Percentiles rank a stretch among this genome's conserved stretches.
phyloP scores from a whole-genome alignment of 805 yeast species.

The Candida tallmaniae region DNA sequence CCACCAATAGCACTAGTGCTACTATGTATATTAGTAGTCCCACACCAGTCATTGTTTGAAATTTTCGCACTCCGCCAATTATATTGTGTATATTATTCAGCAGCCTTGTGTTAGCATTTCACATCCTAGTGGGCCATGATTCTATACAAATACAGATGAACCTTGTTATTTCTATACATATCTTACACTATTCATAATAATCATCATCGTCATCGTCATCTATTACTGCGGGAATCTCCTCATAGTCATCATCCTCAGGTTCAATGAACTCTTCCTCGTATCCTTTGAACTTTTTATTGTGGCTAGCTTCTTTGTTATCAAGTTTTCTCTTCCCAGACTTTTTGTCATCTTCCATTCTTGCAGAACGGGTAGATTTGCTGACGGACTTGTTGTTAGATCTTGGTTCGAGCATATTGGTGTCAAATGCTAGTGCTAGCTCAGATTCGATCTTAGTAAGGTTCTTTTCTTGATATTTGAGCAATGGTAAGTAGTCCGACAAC shows the following conservation, averaged over 20 bases:
- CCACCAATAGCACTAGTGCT: too few relatives aligned
- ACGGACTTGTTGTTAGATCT: neutral
- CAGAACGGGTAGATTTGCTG: too few relatives aligned
- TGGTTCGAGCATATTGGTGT: neutral
- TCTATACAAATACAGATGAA: too few relatives aligned
- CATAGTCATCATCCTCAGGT: slow-evolving; percentile 19
- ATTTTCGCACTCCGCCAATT: too few relatives aligned
- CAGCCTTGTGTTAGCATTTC: too few relatives aligned
- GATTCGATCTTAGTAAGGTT: slow-evolving; percentile 1
- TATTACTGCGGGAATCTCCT: slow-evolving; percentile 8
- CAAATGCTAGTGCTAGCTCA: neutral
- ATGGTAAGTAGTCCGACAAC: slow-evolving; percentile 22
- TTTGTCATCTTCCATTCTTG: slow-evolving; percentile 9
- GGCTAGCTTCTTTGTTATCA: slow-evolving; percentile 16
- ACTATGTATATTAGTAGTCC: too few relatives aligned
- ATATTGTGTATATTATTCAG: too few relatives aligned
- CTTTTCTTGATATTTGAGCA: slow-evolving; percentile 23
- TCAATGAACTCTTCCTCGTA: slow-evolving; percentile 14
- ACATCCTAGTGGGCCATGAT: too few relatives aligned
- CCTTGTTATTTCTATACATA: too few relatives aligned
- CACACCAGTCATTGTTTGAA: too few relatives aligned
- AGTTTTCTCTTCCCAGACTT: slow-evolving; percentile 15
- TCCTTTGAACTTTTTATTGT: slow-evolving; percentile 7
- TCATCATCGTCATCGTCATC: slow-evolving; percentile 7
- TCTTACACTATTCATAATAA: too few relatives aligned